A percentile compares a stretch with the other conserved stretches of the same genome.
phyloP scores from a whole-genome alignment of 805 yeast species.

The Geotrichum ghanense region DNA sequence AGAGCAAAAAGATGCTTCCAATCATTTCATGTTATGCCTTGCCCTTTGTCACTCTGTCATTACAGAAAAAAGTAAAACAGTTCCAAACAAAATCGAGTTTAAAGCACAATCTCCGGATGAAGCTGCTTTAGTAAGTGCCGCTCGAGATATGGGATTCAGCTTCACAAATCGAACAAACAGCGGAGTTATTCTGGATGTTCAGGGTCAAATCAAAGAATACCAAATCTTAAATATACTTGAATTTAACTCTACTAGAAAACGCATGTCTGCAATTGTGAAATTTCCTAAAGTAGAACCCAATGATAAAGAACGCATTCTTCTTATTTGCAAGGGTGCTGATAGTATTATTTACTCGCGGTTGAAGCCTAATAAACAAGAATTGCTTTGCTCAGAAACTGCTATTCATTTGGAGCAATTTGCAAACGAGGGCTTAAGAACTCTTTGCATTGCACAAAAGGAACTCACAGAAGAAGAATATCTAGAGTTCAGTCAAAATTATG shows the following conservation, averaged over 20 bases:
- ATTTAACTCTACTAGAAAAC: constrained; percentile 60
- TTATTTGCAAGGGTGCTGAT: constrained; percentile 68
- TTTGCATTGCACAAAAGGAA: constrained; percentile 53
- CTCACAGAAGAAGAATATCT: constrained; percentile 32
- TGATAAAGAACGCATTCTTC: constrained; percentile 26
- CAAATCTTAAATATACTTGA: constrained; percentile 46
- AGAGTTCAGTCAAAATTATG: constrained; percentile 40
- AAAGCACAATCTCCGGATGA: constrained; percentile 83
- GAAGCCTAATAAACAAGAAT: constrained; percentile 24
- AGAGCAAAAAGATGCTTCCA: constrained; percentile 37
- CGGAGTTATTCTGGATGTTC: constrained; percentile 32
- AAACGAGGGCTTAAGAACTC: constrained; percentile 66
- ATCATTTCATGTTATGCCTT: constrained; percentile 49
- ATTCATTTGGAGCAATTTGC: constrained; percentile 58
- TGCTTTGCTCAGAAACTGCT: constrained; percentile 42
- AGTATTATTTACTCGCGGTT: constrained; percentile 48
- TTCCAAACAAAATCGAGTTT: constrained; percentile 33
- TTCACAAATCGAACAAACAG: constrained; percentile 44
- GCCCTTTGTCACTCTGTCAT: constrained; percentile 71
- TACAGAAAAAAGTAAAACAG: constrained; percentile 36
- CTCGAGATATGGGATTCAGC: constrained; percentile 61
- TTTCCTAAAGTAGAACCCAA: constrained; percentile 26
- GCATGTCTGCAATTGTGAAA: constrained; percentile 65
- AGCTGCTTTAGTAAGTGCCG: constrained; percentile 66
- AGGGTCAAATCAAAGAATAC: constrained; percentile 36